These are phyloP conservation scores for Pseudoperonospora humuli DNA, from an alignment of 352 stramenopile genomes.

Conservation along the genomic window DNA sequence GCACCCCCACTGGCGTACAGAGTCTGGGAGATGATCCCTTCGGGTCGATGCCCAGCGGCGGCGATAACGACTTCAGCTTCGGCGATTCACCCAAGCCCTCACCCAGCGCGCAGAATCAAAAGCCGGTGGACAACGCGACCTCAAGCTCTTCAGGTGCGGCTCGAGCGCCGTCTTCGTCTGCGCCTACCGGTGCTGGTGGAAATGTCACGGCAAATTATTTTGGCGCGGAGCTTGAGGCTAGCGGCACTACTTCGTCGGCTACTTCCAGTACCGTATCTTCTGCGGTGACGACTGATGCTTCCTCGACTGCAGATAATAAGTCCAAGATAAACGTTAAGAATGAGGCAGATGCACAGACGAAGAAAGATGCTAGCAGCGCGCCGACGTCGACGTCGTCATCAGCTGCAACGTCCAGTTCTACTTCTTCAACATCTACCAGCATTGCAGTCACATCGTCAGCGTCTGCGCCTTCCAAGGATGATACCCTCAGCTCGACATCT, in stretches of 20 bases:
- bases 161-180: constrained; percentile 2
- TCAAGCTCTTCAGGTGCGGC: not conserved
- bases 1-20: constrained; percentile 75
- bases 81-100: constrained; percentile 66
- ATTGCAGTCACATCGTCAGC: constrained; percentile 9
- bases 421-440: constrained; percentile 9
- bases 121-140: constrained; percentile 4
- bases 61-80: constrained; percentile 72
- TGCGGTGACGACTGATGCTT: constrained; percentile 10
- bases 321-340: constrained; percentile 30
- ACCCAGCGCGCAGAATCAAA: constrained; percentile 12
- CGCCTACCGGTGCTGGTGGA: constrained; percentile 13
- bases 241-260: not conserved
- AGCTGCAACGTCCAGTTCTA: constrained; percentile 3
- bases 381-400: constrained; percentile 3
- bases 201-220: constrained; percentile 60
- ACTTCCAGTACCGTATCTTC: constrained; percentile 5
- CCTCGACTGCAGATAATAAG: constrained; percentile 15
- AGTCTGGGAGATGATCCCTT: constrained; percentile 78
- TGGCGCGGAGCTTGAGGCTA: constrained; percentile 44
- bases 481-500: constrained; percentile 6
- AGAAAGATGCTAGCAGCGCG: constrained; percentile 18
- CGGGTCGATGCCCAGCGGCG: constrained; percentile 28
- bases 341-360: constrained; percentile 12
- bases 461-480: constrained; percentile 12